Percentiles rank a stretch among this genome's conserved stretches.
Evolutionary conservation across 2,329 filamentous ascomycete genomes (phyloP).

Genomic region (Sporothrix variecibatus): DNA sequence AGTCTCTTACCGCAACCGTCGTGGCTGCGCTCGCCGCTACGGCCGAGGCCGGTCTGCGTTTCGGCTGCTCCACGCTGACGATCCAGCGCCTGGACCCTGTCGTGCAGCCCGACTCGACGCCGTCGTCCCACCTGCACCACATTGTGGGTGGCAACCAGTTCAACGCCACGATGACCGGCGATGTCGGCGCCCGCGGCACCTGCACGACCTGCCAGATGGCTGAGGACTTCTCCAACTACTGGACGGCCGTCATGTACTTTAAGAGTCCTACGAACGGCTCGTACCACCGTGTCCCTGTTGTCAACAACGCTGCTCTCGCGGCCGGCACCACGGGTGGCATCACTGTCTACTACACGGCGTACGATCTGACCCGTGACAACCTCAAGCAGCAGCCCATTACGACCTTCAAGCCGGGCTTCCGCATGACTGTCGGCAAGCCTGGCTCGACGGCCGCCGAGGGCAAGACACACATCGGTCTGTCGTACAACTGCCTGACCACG

Average conservation of each 20-base stretch:
- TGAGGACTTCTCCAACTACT: slow-evolving; percentile 43
- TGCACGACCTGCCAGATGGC: slow-evolving; percentile 31
- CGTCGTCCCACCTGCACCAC: slow-evolving; percentile 31
- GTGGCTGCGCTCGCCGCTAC: slow-evolving; percentile 34
- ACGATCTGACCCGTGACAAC: slow-evolving; percentile 27
- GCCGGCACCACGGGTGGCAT: slow-evolving; percentile 29
- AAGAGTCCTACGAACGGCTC: slow-evolving; percentile 28
- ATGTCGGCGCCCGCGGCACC: slow-evolving; percentile 26
- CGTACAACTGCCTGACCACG: slow-evolving; percentile 31
- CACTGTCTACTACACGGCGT: slow-evolving; percentile 30
- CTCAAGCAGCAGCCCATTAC: slow-evolving; percentile 27
- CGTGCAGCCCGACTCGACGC: slow-evolving; percentile 28
- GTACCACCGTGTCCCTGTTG: slow-evolving; percentile 29
- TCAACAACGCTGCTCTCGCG: slow-evolving; percentile 29
- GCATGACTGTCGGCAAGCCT: slow-evolving; percentile 34
- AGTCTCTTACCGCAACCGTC: slow-evolving; percentile 33
- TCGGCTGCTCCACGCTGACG: slow-evolving; percentile 41
- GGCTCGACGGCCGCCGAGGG: slow-evolving; percentile 26
- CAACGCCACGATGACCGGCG: slow-evolving; percentile 35
- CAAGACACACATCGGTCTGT: slow-evolving; percentile 30
- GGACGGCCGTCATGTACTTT: slow-evolving; percentile 32
- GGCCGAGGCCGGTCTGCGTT: slow-evolving; percentile 42
- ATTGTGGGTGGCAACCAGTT: slow-evolving; percentile 36
- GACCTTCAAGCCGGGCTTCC: slow-evolving; percentile 33
- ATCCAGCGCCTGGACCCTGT: slow-evolving; percentile 36